Evolutionary conservation across 208 protist genomes (phyloP).

Genomic region (Leishmania mexicana): DNA sequence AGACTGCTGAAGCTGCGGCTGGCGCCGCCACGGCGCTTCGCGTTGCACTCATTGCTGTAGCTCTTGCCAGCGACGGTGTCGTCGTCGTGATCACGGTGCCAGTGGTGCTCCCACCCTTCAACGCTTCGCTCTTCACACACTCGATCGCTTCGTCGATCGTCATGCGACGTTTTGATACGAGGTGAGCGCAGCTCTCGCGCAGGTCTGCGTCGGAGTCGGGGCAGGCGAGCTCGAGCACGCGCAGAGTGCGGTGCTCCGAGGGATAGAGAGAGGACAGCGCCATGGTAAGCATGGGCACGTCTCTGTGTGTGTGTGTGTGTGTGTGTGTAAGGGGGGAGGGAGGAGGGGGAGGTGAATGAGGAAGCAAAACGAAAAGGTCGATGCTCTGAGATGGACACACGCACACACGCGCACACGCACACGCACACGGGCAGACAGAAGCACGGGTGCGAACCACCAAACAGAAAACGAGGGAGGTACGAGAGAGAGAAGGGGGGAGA

Average conservation of each 20-base stretch:
- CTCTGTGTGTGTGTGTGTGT: not conserved
- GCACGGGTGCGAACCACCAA: too few relatives aligned
- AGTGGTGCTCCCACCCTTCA: not conserved
- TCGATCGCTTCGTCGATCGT: constrained; percentile 60
- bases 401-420: not conserved
- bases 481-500: not conserved
- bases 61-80: not conserved
- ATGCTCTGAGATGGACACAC: not conserved
- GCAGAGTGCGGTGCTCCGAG: constrained; percentile 28
- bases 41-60: not conserved
- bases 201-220: constrained; percentile 40
- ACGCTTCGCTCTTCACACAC: constrained; percentile 24
- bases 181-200: constrained; percentile 49
- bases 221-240: constrained; percentile 45
- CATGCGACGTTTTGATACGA: constrained; percentile 53
- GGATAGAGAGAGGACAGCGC: constrained; percentile 31
- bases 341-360: not conserved
- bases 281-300: not conserved
- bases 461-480: not conserved
- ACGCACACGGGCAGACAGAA: not conserved
- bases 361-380: not conserved
- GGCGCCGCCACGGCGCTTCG: not conserved
- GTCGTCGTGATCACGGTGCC: not conserved
- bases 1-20: not conserved
- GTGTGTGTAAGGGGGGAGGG: not conserved